Evolutionary conservation across 1,139 yeast genomes (phyloP).

Genomic region (Sugiyamaella japonica): DNA sequence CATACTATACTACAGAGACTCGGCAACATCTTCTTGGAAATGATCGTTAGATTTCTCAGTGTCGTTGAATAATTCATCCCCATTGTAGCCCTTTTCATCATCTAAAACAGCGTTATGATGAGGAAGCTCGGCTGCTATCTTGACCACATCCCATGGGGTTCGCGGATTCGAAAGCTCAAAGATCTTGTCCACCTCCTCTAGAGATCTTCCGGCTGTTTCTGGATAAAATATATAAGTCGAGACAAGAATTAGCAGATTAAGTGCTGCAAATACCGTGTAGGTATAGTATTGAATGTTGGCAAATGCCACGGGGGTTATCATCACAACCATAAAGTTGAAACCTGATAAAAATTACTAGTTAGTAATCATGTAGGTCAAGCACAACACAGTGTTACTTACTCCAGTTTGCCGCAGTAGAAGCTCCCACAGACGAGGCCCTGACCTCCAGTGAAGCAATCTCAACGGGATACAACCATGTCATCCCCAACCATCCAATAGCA

Average conservation of each 20-base stretch:
- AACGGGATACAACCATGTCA: conserved; percentile 59
- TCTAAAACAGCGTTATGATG: conserved; percentile 14
- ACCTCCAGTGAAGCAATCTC: conserved; percentile 55
- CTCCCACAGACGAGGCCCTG: conserved; percentile 53
- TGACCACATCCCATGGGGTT: conserved; percentile 45
- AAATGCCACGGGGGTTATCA: conserved; percentile 56
- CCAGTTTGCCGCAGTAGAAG: conserved; percentile 57
- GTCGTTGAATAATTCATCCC: neutral
- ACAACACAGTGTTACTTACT: conserved; percentile 24
- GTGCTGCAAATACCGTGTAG: conserved; percentile 45
- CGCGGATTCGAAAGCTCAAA: conserved; percentile 35
- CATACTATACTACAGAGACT: neutral
- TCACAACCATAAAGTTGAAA: conserved; percentile 58
- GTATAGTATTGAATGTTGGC: conserved; percentile 47
- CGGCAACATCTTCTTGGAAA: conserved; percentile 4
- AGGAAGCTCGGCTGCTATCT: conserved; percentile 29
- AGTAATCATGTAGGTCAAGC: too few species aligned
- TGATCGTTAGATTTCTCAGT: neutral
- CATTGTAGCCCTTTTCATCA: conserved; percentile 3
- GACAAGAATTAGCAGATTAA: conserved; percentile 41
- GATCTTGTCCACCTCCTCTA: conserved; percentile 49
- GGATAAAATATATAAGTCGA: conserved; percentile 54
- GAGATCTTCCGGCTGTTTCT: conserved; percentile 61
- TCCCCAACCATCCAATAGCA: conserved; percentile 48
- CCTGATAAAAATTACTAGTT: conserved; percentile 37